A percentile compares a stretch with the other conserved stretches of the same genome.
Conservation (phyloP, 805 yeast genomes). For the Ascoidea rubescens region DNA sequence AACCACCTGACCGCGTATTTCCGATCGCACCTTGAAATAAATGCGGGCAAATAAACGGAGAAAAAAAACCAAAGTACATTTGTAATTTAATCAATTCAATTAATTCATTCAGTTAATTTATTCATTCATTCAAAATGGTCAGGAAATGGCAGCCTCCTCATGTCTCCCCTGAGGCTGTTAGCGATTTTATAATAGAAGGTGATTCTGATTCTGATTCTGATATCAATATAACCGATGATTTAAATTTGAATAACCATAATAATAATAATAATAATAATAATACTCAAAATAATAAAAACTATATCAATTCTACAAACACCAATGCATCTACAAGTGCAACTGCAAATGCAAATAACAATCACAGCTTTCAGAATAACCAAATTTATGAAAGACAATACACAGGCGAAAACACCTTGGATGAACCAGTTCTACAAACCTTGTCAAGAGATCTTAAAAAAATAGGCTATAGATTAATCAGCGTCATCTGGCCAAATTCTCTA, state of each 20-base stretch:
- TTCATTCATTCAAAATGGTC: too few species aligned
- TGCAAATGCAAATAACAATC: background rate
- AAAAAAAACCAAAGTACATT: too few species aligned
- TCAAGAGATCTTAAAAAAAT: conserved; percentile 30
- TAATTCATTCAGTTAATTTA: background rate
- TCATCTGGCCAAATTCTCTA: conserved; percentile 26
- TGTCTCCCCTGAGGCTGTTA: background rate
- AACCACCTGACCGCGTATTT: too few species aligned
- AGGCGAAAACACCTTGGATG: conserved; percentile 64
- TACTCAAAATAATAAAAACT: background rate
- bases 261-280: background rate
- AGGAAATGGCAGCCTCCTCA: background rate
- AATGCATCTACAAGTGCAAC: background rate
- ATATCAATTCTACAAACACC: background rate
- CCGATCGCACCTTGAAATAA: too few species aligned
- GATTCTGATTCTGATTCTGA: conserved; percentile 1
- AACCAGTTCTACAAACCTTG: conserved; percentile 47
- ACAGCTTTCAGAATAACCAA: conserved; percentile 15
- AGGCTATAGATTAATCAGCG: conserved; percentile 26
- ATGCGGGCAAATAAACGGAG: too few species aligned
- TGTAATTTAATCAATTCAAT: too few species aligned
- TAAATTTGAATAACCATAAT: background rate
- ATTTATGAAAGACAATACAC: conserved; percentile 37
- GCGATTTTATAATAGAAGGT: conserved; percentile 1
- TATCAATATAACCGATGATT: background rate